Evolutionary conservation across 257 asterid genomes (phyloP).

Genomic region (Coffea canephora): DNA sequence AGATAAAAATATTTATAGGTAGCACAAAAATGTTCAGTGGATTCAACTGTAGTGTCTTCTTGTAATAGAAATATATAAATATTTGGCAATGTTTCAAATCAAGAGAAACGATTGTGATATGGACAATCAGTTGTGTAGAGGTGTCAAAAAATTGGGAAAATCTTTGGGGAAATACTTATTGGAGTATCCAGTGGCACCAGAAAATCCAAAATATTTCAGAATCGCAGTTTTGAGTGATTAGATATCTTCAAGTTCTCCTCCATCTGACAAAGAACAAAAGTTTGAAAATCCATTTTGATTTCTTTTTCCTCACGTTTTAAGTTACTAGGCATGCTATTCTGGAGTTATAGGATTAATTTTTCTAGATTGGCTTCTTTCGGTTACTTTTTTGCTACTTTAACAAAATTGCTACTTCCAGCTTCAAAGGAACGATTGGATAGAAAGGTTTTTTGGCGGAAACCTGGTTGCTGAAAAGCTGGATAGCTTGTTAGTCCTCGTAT

Average conservation of each 20-base stretch:
- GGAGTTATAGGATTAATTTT: neutral
- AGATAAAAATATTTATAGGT: neutral
- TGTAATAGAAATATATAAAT: neutral
- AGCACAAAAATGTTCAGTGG: neutral
- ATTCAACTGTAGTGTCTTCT: neutral
- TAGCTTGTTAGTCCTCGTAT: conserved; percentile 72
- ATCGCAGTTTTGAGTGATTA: neutral
- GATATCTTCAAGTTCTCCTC: neutral
- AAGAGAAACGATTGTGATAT: neutral
- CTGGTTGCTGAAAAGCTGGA: conserved; percentile 65
- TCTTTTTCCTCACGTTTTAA: neutral
- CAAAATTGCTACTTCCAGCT: conserved; percentile 44
- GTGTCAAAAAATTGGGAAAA: no score
- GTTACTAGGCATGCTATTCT: neutral
- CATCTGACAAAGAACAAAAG: neutral
- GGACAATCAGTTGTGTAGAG: neutral
- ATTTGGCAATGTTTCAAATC: neutral
- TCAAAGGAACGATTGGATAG: conserved; percentile 49
- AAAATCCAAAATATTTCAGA: neutral
- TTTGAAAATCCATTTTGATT: neutral
- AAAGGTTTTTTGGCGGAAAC: conserved; percentile 54
- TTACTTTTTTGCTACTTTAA: conserved; percentile 3
- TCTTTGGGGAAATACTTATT: neutral
- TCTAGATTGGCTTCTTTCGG: neutral
- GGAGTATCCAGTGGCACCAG: neutral